Evolutionary conservation across 2,329 filamentous ascomycete genomes (phyloP), one percentile per base, ranked within the genome.

Genomic region (Aureobasidium sp.): DNA sequence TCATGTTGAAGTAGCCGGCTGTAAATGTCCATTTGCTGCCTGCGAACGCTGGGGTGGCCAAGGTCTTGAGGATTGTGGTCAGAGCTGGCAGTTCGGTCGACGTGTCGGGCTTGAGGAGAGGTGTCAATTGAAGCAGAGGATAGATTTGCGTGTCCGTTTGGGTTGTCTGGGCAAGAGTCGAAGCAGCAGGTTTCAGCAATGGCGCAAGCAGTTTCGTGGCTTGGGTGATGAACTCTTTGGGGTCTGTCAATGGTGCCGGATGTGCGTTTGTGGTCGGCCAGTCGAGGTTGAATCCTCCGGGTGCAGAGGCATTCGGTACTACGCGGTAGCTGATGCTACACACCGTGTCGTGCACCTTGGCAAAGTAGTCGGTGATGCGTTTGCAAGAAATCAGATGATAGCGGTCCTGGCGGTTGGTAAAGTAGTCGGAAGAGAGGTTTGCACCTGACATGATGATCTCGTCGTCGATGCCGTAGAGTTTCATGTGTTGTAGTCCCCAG

Each of bases 401-500:
- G 58, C 94, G 83, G 73, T 99, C 94, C 69, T 97, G 89, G 12
- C 94, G 87, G 69, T 97, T 94, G 42, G 91, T 96, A 70, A 99
- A 99, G 75, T 99, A 99, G 71, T 99, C 93, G 47, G 82, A 84
- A 0, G 91, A 96, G 7, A 99, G 78, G 68, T 99, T 99, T 17
- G 94, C 94, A 8, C 85, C 92, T 8, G 92, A 96, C 69, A 99
- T 84, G 66, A 99, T 93, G 63, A 99, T 88, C 74, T 96, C 91
- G 70, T 99, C 91, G 69, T 99, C 94, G 25, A 96, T 79, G 0
- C 94, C 94, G 69, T 99, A 99, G 0, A 99, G 80, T 81, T 99
- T 99, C 93, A 99, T 99, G 72, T 99, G 94, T 73, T 99, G 94
- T 64, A 99, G 77, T 1, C 94, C 94, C 94, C 94, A 99, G 20